phyloP scores from a whole-genome alignment of 495 filamentous ascomycete genomes.

The Penicillium turbatum region DNA sequence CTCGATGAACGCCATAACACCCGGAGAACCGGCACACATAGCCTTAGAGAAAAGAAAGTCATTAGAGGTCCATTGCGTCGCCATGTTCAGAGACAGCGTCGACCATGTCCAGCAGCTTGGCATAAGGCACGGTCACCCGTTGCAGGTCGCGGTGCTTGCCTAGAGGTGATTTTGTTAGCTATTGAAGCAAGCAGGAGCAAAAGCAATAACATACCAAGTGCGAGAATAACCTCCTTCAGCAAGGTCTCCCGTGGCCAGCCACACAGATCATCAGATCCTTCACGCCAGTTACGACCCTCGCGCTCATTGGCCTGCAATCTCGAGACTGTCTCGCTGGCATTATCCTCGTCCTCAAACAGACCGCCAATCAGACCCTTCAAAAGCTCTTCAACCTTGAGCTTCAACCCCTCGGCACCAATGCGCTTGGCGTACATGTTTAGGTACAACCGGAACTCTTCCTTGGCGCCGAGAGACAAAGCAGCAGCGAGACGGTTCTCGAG shows the following conservation, averaged over 20 bases:
- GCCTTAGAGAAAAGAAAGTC: not conserved
- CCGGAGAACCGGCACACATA: slow-evolving; percentile 3
- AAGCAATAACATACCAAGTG: slow-evolving; percentile 67
- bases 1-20: slow-evolving; percentile 14
- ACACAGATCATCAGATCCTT: slow-evolving; percentile 56
- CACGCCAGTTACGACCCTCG: slow-evolving; percentile 54
- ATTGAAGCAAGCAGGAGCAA: not conserved
- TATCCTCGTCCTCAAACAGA: slow-evolving; percentile 49
- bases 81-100: slow-evolving; percentile 39
- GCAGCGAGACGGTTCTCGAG: slow-evolving; percentile 93
- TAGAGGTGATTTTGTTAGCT: slow-evolving; percentile 41
- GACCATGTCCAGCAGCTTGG: slow-evolving; percentile 63
- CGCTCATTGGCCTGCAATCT: slow-evolving; percentile 55
- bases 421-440: slow-evolving; percentile 95
- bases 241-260: slow-evolving; percentile 85
- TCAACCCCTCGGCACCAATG: slow-evolving; percentile 82
- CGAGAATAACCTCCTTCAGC: slow-evolving; percentile 82
- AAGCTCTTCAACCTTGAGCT: slow-evolving; percentile 87
- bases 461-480: slow-evolving; percentile 75
- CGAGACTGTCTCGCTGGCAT: slow-evolving; percentile 33
- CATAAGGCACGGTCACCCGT: slow-evolving; percentile 85
- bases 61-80: slow-evolving; percentile 53
- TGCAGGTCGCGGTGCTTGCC: slow-evolving; percentile 93
- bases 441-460: slow-evolving; percentile 87
- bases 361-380: slow-evolving; percentile 74